Evolutionary conservation across 2,329 filamentous ascomycete species (phyloP), one percentile per base, ranked within the genome.

Genomic region (Colletotrichum sp.): DNA sequence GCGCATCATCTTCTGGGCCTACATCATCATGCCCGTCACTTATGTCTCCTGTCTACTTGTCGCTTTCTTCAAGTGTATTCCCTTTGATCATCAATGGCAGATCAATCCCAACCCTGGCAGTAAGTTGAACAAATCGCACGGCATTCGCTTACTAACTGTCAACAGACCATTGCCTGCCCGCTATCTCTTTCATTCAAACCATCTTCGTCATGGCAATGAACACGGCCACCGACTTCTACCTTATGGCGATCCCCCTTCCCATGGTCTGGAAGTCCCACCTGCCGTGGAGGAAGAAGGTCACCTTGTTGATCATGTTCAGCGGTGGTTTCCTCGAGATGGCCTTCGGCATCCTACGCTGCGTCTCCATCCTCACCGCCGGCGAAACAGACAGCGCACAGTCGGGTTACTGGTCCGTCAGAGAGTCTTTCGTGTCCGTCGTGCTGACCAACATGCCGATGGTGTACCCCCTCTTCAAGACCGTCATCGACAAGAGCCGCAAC

Each of bases 31-130:
- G 62, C 73, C 73, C 10, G 43, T 28, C 3, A 67, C 73, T 3
- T 75, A 68, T 38, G n/a, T 75, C 73, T 61, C 28, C n/a, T 69
- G 36, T 16, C 30, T 55, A 0, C 36, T 85, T 13, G 84, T 85
- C 1, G 87, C 87, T 34, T 84, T 88, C 13, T 82, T 88, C 28
- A 86, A 86, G 10, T 89, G 87, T 64, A 71, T 78, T 1, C 86
- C 73, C 1, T 84, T 87, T 59, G 74, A 85, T 58, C 84, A 86
- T 56, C 87, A 88, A 59, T 89, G 86, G 86, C 87, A 90, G 78
- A 90, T 90, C 32, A 79, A 86, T 69, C 88, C 88, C 3, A 76
- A 59, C 1, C 73, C 73, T 2, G 69, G 69, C 2, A 75, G 73
- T 75, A 56, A 48, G 73, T 43, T 2, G 1, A 5, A 2, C 4